These are phyloP conservation scores for Sisymbrium altissimum DNA, from an alignment of 345 rosid genomes.

Conservation along the genomic window DNA sequence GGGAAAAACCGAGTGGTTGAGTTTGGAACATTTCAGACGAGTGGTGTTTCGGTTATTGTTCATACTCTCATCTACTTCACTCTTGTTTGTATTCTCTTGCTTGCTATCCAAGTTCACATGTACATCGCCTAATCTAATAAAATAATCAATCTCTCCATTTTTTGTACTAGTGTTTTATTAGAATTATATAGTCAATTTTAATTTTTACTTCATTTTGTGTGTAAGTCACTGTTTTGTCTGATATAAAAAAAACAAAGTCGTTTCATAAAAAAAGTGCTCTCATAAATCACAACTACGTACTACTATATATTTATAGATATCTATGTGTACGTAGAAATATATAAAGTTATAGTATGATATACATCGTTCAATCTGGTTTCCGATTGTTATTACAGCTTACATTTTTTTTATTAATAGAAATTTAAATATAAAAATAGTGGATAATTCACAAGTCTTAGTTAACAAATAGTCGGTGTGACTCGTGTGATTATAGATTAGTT, in stretches of 20 bases:
- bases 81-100: slow-evolving; percentile 78
- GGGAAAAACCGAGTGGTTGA: slow-evolving; percentile 51
- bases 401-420: too few species aligned
- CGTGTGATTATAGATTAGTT: neutral
- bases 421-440: too few species aligned
- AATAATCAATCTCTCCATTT: neutral
- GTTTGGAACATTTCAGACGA: slow-evolving; percentile 87
- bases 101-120: slow-evolving; percentile 79
- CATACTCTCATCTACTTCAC: slow-evolving; percentile 74
- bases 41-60: slow-evolving; percentile 77
- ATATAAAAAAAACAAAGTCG: too few species aligned
- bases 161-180: neutral
- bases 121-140: slow-evolving; percentile 42
- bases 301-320: neutral
- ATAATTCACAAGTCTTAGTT: neutral
- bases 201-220: too few species aligned
- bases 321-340: neutral
- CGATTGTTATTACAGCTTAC: too few species aligned
- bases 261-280: too few species aligned
- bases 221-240: too few species aligned
- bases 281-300: neutral
- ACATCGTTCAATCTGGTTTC: neutral
- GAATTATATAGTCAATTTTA: too few species aligned
- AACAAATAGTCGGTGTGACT: neutral
- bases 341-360: neutral